Percentiles rank a stretch among this genome's conserved stretches.
phyloP scores from a whole-genome alignment of 176 grass and related monocot species.

The Chrysopogon serrulatus region DNA sequence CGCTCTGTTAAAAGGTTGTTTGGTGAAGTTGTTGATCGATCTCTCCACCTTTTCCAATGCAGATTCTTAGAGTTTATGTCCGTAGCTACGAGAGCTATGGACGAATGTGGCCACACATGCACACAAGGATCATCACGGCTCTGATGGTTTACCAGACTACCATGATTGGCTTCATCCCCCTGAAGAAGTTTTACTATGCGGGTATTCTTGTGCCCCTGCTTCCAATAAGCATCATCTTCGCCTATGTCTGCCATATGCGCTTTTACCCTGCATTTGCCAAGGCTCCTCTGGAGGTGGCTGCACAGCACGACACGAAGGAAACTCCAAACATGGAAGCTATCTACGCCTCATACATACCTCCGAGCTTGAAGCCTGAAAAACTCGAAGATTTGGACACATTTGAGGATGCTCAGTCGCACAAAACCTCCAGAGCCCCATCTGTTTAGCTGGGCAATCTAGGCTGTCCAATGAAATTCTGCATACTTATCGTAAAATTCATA shows the following conservation, averaged over 20 bases:
- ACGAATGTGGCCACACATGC: conserved; percentile 97
- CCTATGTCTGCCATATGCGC: conserved; percentile 51
- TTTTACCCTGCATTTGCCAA: conserved; percentile 63
- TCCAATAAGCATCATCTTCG: conserved; percentile 51
- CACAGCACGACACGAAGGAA: conserved; percentile 42
- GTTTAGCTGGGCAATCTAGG: conserved; percentile 5
- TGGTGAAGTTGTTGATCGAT: neutral
- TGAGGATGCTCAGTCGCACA: conserved; percentile 56
- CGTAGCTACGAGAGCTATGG: conserved; percentile 80
- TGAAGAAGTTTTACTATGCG: conserved; percentile 27
- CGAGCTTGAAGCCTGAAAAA: conserved; percentile 64
- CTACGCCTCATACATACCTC: conserved; percentile 64
- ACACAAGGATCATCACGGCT: conserved; percentile 54
- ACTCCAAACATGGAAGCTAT: conserved; percentile 61
- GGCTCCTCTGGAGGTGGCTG: conserved; percentile 82
- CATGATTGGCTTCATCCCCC: conserved; percentile 72
- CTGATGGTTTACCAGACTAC: conserved; percentile 77
- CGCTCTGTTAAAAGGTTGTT: neutral
- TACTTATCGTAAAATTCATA: neutral
- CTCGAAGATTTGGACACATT: conserved; percentile 65
- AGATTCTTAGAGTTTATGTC: conserved; percentile 77
- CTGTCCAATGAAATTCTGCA: neutral
- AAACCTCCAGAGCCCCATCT: conserved; percentile 53
- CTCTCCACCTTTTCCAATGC: neutral
- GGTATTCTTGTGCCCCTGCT: conserved; percentile 41